These are phyloP conservation scores for Daedaleopsis sinensis DNA, from an alignment of 768 basidiomycete genomes.

Conservation along the genomic window DNA sequence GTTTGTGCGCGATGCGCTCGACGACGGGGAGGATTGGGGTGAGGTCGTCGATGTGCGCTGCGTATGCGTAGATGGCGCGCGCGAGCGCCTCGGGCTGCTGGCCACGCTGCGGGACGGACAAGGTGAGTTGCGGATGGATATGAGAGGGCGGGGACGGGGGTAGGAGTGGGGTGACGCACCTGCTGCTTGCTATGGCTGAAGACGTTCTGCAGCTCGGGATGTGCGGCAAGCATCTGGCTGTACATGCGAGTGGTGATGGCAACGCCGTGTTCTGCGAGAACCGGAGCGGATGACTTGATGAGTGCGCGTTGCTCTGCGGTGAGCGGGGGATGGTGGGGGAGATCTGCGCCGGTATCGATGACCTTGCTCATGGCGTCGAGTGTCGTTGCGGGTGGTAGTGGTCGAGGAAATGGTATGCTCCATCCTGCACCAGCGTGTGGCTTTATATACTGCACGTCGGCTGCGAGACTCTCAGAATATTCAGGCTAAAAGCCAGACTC, in stretches of 20 bases:
- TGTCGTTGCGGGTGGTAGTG: neutral
- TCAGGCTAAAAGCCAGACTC: too few species aligned
- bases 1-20: slow-evolving; percentile 29
- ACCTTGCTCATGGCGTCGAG: neutral
- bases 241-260: slow-evolving; percentile 27
- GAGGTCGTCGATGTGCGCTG: slow-evolving; percentile 27
- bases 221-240: slow-evolving; percentile 24
- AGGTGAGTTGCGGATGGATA: neutral
- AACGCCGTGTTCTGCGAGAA: slow-evolving; percentile 25
- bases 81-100: slow-evolving; percentile 27
- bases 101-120: slow-evolving; percentile 11
- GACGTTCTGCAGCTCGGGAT: slow-evolving; percentile 25
- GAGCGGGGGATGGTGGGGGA: slow-evolving; percentile 23
- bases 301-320: slow-evolving; percentile 28
- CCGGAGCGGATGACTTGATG: slow-evolving; percentile 23
- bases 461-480: too few species aligned
- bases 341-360: slow-evolving; percentile 2
- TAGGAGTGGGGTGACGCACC: slow-evolving; percentile 13
- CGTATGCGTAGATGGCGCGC: slow-evolving; percentile 23
- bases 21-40: slow-evolving; percentile 26
- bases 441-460: too few species aligned
- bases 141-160: neutral
- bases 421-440: too few species aligned
- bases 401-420: neutral
- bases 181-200: slow-evolving; percentile 29